A percentile compares a stretch with the other conserved stretches of the same genome.
Evolutionary conservation across 495 filamentous ascomycete genomes (phyloP).

Genomic region (Aspergillus avenaceus): DNA sequence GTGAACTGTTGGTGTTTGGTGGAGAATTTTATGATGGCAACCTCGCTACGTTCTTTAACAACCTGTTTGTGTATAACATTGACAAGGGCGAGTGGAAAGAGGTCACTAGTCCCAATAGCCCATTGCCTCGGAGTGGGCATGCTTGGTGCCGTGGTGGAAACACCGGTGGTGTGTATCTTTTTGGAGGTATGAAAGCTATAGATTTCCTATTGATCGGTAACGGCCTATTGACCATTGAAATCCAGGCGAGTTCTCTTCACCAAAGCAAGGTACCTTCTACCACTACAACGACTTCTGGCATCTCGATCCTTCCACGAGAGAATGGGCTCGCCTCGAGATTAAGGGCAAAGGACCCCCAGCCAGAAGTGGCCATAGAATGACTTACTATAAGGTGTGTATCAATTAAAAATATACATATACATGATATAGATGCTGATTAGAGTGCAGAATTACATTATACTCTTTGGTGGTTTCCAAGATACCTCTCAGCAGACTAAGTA

Average conservation of each 20-base stretch:
- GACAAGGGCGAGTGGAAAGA: constrained; percentile 82
- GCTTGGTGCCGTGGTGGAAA: constrained; percentile 88
- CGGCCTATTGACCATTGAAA: constrained; percentile 33
- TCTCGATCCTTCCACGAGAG: constrained; percentile 71
- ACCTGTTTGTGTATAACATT: constrained; percentile 84
- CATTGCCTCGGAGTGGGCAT: constrained; percentile 86
- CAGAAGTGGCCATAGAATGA: constrained; percentile 91
- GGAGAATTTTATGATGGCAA: constrained; percentile 70
- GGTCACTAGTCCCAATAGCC: constrained; percentile 86
- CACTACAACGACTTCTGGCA: constrained; percentile 99
- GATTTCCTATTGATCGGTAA: neutral
- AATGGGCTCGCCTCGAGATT: constrained; percentile 85
- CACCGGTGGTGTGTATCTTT: constrained; percentile 80
- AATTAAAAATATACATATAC: too few species aligned
- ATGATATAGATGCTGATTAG: constrained; percentile 7
- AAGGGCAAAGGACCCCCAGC: constrained; percentile 89
- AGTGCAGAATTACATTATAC: constrained; percentile 59
- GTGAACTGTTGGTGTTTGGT: constrained; percentile 89
- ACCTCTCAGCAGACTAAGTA: constrained; percentile 92
- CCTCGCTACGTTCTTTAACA: constrained; percentile 61
- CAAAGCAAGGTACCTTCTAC: constrained; percentile 97
- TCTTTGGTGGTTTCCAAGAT: constrained; percentile 90
- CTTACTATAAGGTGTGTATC: constrained; percentile 69
- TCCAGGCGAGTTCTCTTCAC: constrained; percentile 59
- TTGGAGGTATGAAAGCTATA: constrained; percentile 60